Base-by-base conservation (phyloP, 2,329 filamentous ascomycete genomes). In the Colletotrichum simmondsii region DNA sequence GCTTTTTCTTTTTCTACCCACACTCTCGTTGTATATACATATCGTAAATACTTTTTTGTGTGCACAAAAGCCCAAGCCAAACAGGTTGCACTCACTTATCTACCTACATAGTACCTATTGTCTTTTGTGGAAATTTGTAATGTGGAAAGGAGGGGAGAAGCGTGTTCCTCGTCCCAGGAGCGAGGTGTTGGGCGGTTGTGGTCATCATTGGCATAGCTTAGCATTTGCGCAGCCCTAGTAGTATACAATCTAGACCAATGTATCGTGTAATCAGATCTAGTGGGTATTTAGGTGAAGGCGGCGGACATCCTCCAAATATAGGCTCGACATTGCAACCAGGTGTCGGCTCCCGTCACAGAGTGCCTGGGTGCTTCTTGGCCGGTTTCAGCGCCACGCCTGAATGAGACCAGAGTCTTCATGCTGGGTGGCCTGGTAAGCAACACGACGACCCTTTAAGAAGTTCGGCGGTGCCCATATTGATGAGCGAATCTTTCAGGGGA, bases 121-220 rank as follows among this genome's bases (percentile, higher is more conserved):
- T n/a, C 1, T 32, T 30, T 5, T n/a, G 28, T 22, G 8, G 19
- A 49, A n/a, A 49, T 49, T 49, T 16, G 6, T 69, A 69, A 58
- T 58, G 37, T 7, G 22, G 35, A 14, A 2, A 11, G n/a, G 16
- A 16, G 10, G 12, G 6, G 42, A 46, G 42, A n/a, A 46, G 19
- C 2, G 42, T 49, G 4, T 22, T 4, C 42, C 42, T 49, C 42
- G 16, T 11, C 42, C 3, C 14, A 12, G 6, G 2, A 11, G 53
- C 1, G 4, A 28, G 46, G 46, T 11, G 14, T 8, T 1, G 30
- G 24, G 12, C 16, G 14, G n/a, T 57, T 12, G n/a, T 54, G 19
- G 5, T 53, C 28, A 12, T 35, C 62, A 59, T 57, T 61, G 24
- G 70, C 70, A 72, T 72, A 72, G 70, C 59, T 72, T 72, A 72